phyloP scores from a whole-genome alignment of 176 grass and related monocot genomes.

The Hsuehochloa calcarea region DNA sequence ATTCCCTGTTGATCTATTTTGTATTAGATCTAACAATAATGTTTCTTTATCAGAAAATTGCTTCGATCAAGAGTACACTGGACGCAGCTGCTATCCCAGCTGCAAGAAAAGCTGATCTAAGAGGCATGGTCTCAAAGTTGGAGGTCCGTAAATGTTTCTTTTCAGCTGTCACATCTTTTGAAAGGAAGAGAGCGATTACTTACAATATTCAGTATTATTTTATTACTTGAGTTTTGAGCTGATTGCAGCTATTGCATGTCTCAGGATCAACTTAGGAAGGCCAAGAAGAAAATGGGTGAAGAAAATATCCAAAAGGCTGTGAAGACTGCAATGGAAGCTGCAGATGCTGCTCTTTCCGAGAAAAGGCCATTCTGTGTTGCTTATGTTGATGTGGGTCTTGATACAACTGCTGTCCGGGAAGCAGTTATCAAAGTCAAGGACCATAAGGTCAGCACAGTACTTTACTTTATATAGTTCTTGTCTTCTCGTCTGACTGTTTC shows the following conservation, averaged over 20 bases:
- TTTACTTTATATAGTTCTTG: no score
- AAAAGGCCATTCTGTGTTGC: slow-evolving; percentile 61
- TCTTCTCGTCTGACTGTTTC: no score
- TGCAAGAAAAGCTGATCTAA: slow-evolving; percentile 84
- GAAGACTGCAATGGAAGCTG: slow-evolving; percentile 53
- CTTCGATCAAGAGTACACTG: slow-evolving; percentile 68
- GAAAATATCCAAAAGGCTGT: slow-evolving; percentile 86
- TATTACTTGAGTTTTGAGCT: not conserved
- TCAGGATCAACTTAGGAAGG: slow-evolving; percentile 84
- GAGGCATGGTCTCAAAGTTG: slow-evolving; percentile 63
- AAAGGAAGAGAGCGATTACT: not conserved
- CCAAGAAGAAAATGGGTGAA: slow-evolving; percentile 87
- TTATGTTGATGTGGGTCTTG: slow-evolving; percentile 70
- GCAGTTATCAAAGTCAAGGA: slow-evolving; percentile 80
- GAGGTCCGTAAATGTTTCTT: slow-evolving; percentile 57
- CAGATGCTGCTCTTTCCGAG: slow-evolving; percentile 68
- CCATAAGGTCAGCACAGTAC: slow-evolving; percentile 42
- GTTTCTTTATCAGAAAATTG: slow-evolving; percentile 67
- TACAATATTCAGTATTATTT: not conserved
- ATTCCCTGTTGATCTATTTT: slow-evolving; percentile 9
- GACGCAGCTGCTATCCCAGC: slow-evolving; percentile 83
- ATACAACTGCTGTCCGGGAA: slow-evolving; percentile 76
- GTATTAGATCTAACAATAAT: slow-evolving; percentile 15
- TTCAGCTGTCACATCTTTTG: not conserved
- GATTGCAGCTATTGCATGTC: not conserved